A percentile compares a stretch with the other conserved stretches of the same genome.
phyloP scores from a whole-genome alignment of 257 asterid genomes.

The Gentiana dahurica region DNA sequence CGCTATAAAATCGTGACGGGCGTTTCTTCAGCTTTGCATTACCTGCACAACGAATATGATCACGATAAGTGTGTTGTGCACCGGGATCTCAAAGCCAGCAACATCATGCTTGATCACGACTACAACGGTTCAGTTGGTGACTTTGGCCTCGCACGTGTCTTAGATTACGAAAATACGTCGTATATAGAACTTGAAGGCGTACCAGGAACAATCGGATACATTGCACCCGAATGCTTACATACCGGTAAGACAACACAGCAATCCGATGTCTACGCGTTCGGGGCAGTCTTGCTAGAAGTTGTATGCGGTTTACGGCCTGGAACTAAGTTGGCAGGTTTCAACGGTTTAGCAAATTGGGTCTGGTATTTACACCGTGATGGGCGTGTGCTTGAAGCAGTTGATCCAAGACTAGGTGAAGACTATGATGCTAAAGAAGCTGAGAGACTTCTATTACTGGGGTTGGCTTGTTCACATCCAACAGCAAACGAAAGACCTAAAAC shows the following conservation, averaged over 20 bases:
- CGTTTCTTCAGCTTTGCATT: constrained; percentile 77
- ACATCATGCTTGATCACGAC: constrained; percentile 78
- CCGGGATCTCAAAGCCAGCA: constrained; percentile 85
- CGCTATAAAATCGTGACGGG: constrained; percentile 58
- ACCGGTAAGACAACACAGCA: constrained; percentile 77
- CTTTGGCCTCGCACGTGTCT: constrained; percentile 84
- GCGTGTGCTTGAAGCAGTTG: constrained; percentile 57
- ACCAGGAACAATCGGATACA: constrained; percentile 75
- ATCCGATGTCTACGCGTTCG: constrained; percentile 77
- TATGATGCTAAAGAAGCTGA: constrained; percentile 55
- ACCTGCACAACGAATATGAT: constrained; percentile 81
- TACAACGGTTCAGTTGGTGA: constrained; percentile 85
- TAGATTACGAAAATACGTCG: constrained; percentile 71
- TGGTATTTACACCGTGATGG: constrained; percentile 76
- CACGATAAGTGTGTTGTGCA: constrained; percentile 75
- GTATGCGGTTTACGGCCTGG: constrained; percentile 76
- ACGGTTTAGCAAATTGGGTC: constrained; percentile 65
- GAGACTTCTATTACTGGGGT: constrained; percentile 54
- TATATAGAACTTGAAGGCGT: constrained; percentile 77
- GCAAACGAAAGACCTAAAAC: constrained; percentile 61
- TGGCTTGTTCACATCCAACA: constrained; percentile 71
- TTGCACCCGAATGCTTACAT: constrained; percentile 92
- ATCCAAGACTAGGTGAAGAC: constrained; percentile 33
- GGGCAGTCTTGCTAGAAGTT: constrained; percentile 62
- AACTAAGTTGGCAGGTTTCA: constrained; percentile 40